A percentile compares a stretch with the other conserved stretches of the same genome.
Evolutionary conservation across 1,284 basidiomycete species (phyloP).

Genomic region (Ustilago tritici): DNA sequence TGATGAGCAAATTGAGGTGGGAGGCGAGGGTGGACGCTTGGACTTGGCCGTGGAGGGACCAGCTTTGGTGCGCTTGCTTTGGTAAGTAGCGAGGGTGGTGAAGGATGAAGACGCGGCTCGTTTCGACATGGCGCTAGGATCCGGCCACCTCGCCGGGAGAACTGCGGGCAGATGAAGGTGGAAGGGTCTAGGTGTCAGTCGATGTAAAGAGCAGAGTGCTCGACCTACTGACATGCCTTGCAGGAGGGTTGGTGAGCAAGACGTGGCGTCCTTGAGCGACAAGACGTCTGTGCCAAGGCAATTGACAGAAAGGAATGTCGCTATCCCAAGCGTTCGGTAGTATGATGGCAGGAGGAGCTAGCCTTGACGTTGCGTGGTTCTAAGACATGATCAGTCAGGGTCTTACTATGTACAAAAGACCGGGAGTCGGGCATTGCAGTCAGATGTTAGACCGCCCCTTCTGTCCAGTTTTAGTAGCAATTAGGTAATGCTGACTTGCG

Average conservation of each 20-base stretch:
- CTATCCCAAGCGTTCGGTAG: not conserved
- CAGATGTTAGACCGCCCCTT: not conserved
- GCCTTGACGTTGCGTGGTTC: not conserved
- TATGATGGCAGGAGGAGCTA: not conserved
- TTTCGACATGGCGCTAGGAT: conserved; percentile 19
- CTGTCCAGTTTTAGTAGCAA: not conserved
- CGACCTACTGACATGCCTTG: conserved; percentile 9
- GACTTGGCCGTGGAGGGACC: not conserved
- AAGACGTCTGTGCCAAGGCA: too few relatives aligned
- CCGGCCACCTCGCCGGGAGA: not conserved
- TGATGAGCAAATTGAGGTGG: not conserved
- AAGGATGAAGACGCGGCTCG: conserved; percentile 7
- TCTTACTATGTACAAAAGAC: not conserved
- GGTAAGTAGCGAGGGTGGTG: not conserved
- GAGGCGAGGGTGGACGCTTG: conserved; percentile 1
- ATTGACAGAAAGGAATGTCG: too few relatives aligned
- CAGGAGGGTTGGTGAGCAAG: too few relatives aligned
- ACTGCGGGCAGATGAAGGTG: not conserved
- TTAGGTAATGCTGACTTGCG: conserved; percentile 36
- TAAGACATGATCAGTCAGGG: conserved; percentile 15
- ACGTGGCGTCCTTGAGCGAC: too few relatives aligned
- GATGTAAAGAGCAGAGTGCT: not conserved
- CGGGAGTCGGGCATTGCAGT: not conserved
- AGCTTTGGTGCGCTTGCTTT: conserved; percentile 9
- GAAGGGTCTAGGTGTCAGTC: not conserved